These are phyloP conservation scores for Anaeromyces robustus DNA, from an alignment of 192 early-diverging fungal species.

Conservation along the genomic window DNA sequence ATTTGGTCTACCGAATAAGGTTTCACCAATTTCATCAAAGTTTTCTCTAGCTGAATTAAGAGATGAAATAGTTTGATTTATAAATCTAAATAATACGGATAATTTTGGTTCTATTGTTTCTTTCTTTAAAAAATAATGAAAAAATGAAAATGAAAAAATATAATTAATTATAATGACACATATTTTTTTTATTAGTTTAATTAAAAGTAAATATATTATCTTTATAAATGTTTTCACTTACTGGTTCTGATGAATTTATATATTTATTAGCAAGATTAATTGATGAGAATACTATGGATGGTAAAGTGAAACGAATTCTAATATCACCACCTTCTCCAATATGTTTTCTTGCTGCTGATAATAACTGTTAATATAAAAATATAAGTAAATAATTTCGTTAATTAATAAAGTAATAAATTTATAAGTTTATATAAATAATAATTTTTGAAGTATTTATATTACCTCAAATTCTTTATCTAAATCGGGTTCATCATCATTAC, in stretches of 20 bases:
- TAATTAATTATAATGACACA: too few relatives aligned
- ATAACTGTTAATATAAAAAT: too few relatives aligned
- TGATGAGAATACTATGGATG: slow-evolving; percentile 59
- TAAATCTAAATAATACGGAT: slow-evolving; percentile 65
- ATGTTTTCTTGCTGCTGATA: slow-evolving; percentile 68
- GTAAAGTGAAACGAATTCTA: slow-evolving; percentile 82
- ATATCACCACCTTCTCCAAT: slow-evolving; percentile 78
- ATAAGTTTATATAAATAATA: too few relatives aligned
- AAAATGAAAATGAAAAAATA: too few relatives aligned
- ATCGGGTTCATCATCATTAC: slow-evolving; percentile 26
- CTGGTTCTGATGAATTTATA: slow-evolving; percentile 2
- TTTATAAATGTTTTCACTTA: too few relatives aligned
- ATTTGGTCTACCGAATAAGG: too few relatives aligned
- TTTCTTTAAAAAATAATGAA: too few relatives aligned
- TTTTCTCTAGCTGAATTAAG: slow-evolving; percentile 33
- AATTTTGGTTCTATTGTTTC: slow-evolving; percentile 22
- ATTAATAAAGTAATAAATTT: too few relatives aligned
- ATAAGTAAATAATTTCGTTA: too few relatives aligned
- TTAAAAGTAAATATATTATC: too few relatives aligned
- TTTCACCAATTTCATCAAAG: slow-evolving; percentile 14
- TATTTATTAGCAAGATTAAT: slow-evolving; percentile 44
- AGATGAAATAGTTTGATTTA: slow-evolving; percentile 66
- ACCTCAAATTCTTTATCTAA: slow-evolving; percentile 65
- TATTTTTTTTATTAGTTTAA: too few relatives aligned
- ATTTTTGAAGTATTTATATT: slow-evolving; percentile 8